phyloP scores from a whole-genome alignment of 345 rosid species.

The Aquilaria yunnanensis region DNA sequence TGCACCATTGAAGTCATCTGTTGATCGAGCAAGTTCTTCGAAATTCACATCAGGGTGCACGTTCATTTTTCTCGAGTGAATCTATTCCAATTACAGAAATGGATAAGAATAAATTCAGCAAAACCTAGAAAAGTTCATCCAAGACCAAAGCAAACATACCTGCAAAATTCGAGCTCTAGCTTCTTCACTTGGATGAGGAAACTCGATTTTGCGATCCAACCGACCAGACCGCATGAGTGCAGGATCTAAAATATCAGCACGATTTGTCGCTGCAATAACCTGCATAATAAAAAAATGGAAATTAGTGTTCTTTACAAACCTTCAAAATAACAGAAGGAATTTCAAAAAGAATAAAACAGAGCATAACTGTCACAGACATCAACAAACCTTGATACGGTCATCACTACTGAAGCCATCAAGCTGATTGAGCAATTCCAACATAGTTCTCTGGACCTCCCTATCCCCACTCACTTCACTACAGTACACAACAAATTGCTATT shows the following conservation, averaged over 20 bases:
- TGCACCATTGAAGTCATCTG: slow-evolving; percentile 98
- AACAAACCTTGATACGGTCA: slow-evolving; percentile 84
- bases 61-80: slow-evolving; percentile 99
- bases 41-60: slow-evolving; percentile 95
- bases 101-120: background rate
- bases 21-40: slow-evolving; percentile 97
- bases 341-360: background rate
- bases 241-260: slow-evolving; percentile 98
- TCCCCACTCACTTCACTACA: slow-evolving; percentile 99
- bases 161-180: slow-evolving; percentile 98
- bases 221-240: slow-evolving; percentile 99
- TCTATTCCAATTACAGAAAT: slow-evolving; percentile 31
- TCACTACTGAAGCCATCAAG: slow-evolving; percentile 99
- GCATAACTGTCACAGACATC: background rate
- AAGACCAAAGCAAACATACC: slow-evolving; percentile 22
- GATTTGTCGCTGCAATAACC: slow-evolving; percentile 99
- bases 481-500: slow-evolving; percentile 5
- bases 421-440: slow-evolving; percentile 97
- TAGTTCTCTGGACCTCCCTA: slow-evolving; percentile 98
- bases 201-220: slow-evolving; percentile 97
- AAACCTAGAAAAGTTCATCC: background rate
- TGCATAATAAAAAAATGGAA: slow-evolving; percentile 16
- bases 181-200: slow-evolving; percentile 97
- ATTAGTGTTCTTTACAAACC: background rate
- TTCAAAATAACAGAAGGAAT: background rate